Base-by-base conservation (phyloP, 1,284 basidiomycete genomes). In the Schizophyllum commune region DNA sequence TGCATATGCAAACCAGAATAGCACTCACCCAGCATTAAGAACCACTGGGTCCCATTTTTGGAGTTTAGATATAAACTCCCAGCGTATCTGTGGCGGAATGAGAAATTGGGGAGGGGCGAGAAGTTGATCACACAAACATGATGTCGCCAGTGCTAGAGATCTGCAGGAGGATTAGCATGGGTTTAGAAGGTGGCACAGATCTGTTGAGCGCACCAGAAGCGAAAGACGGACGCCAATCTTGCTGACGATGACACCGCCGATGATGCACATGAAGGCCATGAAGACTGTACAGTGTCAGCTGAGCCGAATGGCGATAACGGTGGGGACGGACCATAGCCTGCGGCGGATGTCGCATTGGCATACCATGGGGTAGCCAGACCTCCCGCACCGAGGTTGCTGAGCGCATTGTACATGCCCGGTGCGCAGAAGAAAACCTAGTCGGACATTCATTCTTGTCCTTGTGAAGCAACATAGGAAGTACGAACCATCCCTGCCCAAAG, bases 41-140 rank as follows among this genome's bases (percentile, higher is more conserved):
- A 73, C 72, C 72, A 73, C 58, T 73, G 71, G 4, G 69, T 72
- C 32, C 72, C 72, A 62, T 71, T 73, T 62, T 73, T 73, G 8
- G 71, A 72, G 61, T 73, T 73, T 21, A 73, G 64, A 57, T 73
- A 73, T 17, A 73, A 65, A 58, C 72, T 71, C 20, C 71, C 71
- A 11, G 71, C 71, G 57, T 73, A 73, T 39, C 71, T 73, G 55
- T 7, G 20, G 20, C 51, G 34, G 13, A 2, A 34, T 54, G 19
- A 60, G 55, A 51, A 27, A 21, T 20, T 53, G 19, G 52, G 32
- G 11, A 21, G 27, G 8, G 22, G 19, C 2, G 17, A 20, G 57
- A 34, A n/a, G 52, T 5, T 11, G 21, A 56, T 34, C 9, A 52
- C 22, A 15, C 68, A 39, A 19, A 72, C 71, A 73, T 67, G 61